Evolutionary conservation across 192 early-diverging fungal genomes (phyloP), one percentile per base, ranked within the genome.

Genomic region (Rhizophagus prolifer): DNA sequence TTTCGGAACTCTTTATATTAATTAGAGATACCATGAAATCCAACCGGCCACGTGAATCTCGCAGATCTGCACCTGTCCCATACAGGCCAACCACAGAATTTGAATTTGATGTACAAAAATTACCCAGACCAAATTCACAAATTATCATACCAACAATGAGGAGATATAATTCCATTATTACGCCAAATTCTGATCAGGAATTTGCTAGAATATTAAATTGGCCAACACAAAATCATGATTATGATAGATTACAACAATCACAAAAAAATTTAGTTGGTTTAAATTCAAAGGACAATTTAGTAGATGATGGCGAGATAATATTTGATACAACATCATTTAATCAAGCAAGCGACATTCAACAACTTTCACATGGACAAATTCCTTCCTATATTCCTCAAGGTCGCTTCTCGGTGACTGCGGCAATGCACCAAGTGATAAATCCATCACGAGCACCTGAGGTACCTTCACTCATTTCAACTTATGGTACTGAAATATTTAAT

Each of bases 231-330:
- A 30, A n/a, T 31, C 19, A 21, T 34, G 64, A 34, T 64, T 30
- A 30, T 28, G 30, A 34, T 30, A 12, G 30, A 65, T 19, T 65
- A 8, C 36, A 38, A 0, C 30, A 25, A 31, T 25, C 16, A 34
- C 64, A 66, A 66, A 21, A 54, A 21, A 21, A 4, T 54, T 19
- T 66, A 28, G 31, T 21, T 66, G 31, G 31, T 34, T 34, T 21
- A 36, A 34, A 26, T 8, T 21, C 31, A 66, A 36, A 38, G 31
- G 64, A 66, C 26, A 66, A 66, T 66, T 31, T 66, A 31, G 64
- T 66, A 66, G 31, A 66, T 34, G 64, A 34, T 66, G 64, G 64
- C 5, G 64, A 66, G 31, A 66, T 66, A 66, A 66, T 66, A 66
- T 66, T 66, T 66, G 64, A 66, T 66, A 66, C 64, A 4, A 34